Percentiles rank a stretch among this genome's conserved stretches.
These are phyloP conservation scores for Colletotrichum sp. DNA, from an alignment of 2,329 filamentous ascomycete genomes.

Conservation along the genomic window DNA sequence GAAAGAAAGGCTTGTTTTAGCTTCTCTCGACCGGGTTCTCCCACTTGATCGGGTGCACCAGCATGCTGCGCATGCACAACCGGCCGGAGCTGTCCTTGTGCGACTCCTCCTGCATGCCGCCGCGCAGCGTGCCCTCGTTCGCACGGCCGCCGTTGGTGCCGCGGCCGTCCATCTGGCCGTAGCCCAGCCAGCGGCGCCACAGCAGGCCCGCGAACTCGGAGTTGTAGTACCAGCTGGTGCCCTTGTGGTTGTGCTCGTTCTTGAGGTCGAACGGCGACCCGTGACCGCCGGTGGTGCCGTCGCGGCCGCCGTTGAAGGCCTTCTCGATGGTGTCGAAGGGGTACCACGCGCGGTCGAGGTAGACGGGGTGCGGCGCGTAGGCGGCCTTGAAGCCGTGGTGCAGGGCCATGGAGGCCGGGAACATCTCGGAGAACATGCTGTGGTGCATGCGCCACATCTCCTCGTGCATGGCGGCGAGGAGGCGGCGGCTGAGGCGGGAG, in stretches of 20 bases:
- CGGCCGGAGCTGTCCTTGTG: slow-evolving; percentile 57
- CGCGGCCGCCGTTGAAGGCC: slow-evolving; percentile 80
- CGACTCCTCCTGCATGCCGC: slow-evolving; percentile 58
- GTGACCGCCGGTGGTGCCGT: slow-evolving; percentile 67
- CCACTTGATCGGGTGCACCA: slow-evolving; percentile 82
- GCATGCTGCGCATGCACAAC: slow-evolving; percentile 80
- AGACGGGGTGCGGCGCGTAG: slow-evolving; percentile 83
- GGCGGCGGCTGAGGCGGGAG: slow-evolving; percentile 68
- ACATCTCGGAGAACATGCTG: slow-evolving; percentile 83
- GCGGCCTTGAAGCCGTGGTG: slow-evolving; percentile 82
- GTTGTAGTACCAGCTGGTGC: slow-evolving; percentile 86
- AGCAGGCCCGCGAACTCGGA: slow-evolving; percentile 77
- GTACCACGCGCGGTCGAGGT: slow-evolving; percentile 77
- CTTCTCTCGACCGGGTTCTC: slow-evolving; percentile 55
- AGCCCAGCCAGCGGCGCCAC: slow-evolving; percentile 79
- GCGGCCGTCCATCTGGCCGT: slow-evolving; percentile 57
- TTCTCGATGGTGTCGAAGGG: slow-evolving; percentile 70
- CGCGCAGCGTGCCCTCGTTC: slow-evolving; percentile 51
- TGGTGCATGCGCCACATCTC: slow-evolving; percentile 71
- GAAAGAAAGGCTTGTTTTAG: neutral
- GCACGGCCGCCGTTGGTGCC: slow-evolving; percentile 54
- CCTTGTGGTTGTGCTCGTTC: slow-evolving; percentile 83
- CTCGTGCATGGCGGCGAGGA: slow-evolving; percentile 76
- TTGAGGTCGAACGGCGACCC: slow-evolving; percentile 71
- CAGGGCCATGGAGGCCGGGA: slow-evolving; percentile 71